phyloP scores from a whole-genome alignment of 495 filamentous ascomycete genomes.

The Penicillium nucicola region DNA sequence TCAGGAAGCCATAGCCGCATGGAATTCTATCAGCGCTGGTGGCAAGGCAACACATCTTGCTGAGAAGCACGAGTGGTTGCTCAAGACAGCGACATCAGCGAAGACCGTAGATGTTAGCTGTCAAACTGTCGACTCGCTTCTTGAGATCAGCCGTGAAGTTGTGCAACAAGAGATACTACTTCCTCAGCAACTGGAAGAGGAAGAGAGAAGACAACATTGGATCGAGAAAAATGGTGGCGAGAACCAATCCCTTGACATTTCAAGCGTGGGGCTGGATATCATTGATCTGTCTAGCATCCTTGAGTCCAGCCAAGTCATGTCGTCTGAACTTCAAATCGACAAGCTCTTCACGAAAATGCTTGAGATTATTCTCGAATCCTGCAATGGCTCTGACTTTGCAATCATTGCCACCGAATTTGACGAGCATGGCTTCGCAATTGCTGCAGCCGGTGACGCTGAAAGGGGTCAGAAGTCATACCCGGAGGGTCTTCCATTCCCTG shows the following conservation, averaged over 20 bases:
- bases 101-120: slow-evolving; percentile 66
- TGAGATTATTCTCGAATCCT: slow-evolving; percentile 83
- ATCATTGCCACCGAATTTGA: slow-evolving; percentile 76
- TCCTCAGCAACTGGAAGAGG: slow-evolving; percentile 48
- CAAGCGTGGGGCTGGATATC: slow-evolving; percentile 61
- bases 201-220: slow-evolving; percentile 66
- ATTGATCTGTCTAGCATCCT: slow-evolving; percentile 85
- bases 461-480: slow-evolving; percentile 53
- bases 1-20: slow-evolving; percentile 69
- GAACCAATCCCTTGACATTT: slow-evolving; percentile 40
- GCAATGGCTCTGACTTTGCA: slow-evolving; percentile 74
- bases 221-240: slow-evolving; percentile 61
- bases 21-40: slow-evolving; percentile 67
- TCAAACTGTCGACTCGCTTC: slow-evolving; percentile 61
- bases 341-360: slow-evolving; percentile 84
- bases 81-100: slow-evolving; percentile 61
- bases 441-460: slow-evolving; percentile 70
- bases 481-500: slow-evolving; percentile 62
- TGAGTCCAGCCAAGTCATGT: slow-evolving; percentile 85
- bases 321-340: slow-evolving; percentile 82
- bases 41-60: slow-evolving; percentile 72
- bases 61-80: slow-evolving; percentile 66
- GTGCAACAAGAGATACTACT: slow-evolving; percentile 45
- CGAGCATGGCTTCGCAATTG: slow-evolving; percentile 69
- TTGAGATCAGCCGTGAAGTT: slow-evolving; percentile 52